phyloP scores from a whole-genome alignment of 139 green algal genomes.

The Micractinium conductrix region DNA sequence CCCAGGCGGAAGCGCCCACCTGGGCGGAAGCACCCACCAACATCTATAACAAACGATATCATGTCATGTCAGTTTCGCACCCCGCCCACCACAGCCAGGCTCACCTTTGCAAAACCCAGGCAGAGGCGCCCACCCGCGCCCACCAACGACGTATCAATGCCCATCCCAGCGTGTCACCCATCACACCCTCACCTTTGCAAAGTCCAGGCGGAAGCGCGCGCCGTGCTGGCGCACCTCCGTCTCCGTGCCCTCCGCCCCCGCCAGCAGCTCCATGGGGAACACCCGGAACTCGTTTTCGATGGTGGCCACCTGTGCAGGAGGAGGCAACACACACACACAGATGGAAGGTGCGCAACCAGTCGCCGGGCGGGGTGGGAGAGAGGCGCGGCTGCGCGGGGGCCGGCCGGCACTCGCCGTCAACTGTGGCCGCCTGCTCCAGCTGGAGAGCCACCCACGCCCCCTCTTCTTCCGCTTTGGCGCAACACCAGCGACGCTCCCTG shows the following conservation, averaged over 20 bases:
- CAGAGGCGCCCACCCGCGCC: neutral
- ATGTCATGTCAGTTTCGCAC: no score
- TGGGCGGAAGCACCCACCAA: no score
- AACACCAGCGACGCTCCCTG: no score
- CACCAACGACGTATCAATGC: no score
- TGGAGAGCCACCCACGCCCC: no score
- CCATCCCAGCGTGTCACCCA: neutral
- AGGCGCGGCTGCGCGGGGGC: no score
- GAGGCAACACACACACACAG: neutral
- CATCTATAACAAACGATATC: no score
- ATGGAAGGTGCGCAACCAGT: neutral
- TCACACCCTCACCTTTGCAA: conserved; percentile 70
- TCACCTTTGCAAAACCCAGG: neutral
- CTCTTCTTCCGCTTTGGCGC: no score
- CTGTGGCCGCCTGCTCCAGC: no score
- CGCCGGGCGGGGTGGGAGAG: no score
- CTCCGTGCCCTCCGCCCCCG: conserved; percentile 66
- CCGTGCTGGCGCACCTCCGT: conserved; percentile 84
- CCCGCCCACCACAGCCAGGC: no score
- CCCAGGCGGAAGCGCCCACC: conserved; percentile 87
- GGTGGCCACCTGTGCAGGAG: conserved; percentile 63
- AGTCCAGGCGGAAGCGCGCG: conserved; percentile 90
- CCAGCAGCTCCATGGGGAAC: conserved; percentile 95
- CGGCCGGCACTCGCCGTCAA: no score
- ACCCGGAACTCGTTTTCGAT: conserved; percentile 97